Percentiles rank a stretch among this genome's conserved stretches.
phyloP scores from a whole-genome alignment of 78 protist species.

The Dictyostelium brefeldianum region DNA sequence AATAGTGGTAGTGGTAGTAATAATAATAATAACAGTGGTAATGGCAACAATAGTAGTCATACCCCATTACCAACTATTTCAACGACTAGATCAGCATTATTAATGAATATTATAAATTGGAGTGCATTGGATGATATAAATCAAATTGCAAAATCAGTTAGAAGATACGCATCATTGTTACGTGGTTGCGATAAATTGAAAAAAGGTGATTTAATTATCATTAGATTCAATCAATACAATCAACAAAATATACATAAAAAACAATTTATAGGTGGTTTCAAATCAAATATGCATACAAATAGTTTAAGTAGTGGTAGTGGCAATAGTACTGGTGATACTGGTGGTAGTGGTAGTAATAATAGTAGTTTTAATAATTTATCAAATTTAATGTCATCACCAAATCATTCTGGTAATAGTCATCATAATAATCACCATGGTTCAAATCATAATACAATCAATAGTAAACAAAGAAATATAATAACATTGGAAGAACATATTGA shows the following conservation, averaged over 20 bases:
- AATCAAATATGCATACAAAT: background rate
- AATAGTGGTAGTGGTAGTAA: background rate
- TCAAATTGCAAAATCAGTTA: constrained; percentile 57
- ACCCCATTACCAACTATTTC: constrained; percentile 25
- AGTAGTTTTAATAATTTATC: background rate
- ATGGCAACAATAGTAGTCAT: background rate
- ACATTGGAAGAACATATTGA: constrained; percentile 49
- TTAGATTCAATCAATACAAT: constrained; percentile 30
- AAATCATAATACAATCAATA: background rate
- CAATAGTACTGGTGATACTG: background rate
- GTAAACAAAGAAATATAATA: background rate
- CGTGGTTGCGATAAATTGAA: constrained; percentile 66
- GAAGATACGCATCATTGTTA: constrained; percentile 64
- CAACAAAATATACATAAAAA: constrained; percentile 27
- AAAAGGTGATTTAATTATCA: constrained; percentile 55
- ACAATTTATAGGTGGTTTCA: constrained; percentile 16
- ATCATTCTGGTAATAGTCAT: background rate
- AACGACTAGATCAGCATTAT: constrained; percentile 30
- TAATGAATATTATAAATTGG: constrained; percentile 71
- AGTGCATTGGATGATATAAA: constrained; percentile 54
- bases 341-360: background rate
- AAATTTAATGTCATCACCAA: background rate
- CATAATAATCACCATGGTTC: background rate
- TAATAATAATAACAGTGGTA: background rate
- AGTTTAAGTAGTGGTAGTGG: background rate